Conservation (phyloP, 2,329 filamentous ascomycete genomes). For the Alternaria ethzedia region DNA sequence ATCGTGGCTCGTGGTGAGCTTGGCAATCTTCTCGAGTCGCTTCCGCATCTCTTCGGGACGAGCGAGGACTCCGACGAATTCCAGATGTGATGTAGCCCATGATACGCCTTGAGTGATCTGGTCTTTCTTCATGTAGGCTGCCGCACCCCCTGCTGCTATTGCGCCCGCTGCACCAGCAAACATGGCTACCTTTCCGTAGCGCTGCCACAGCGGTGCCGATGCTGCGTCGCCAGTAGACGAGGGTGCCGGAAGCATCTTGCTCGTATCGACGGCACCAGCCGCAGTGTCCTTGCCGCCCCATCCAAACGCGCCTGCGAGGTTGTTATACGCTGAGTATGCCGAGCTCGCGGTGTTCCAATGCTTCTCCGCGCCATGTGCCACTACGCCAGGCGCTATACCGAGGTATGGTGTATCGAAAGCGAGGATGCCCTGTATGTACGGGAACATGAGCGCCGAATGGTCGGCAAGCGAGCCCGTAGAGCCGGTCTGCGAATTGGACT, state of each 20-base stretch:
- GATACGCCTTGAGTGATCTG: slow-evolving; percentile 76
- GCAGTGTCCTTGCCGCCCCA: slow-evolving; percentile 55
- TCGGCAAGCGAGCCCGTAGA: slow-evolving; percentile 42
- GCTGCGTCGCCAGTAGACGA: slow-evolving; percentile 54
- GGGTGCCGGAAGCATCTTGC: slow-evolving; percentile 46
- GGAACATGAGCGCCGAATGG: slow-evolving; percentile 81
- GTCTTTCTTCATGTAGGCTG: slow-evolving; percentile 84
- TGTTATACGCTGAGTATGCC: slow-evolving; percentile 71
- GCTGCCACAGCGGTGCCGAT: slow-evolving; percentile 66
- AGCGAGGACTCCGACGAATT: slow-evolving; percentile 89
- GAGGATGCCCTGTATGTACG: slow-evolving; percentile 86
- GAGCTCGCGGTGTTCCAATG: slow-evolving; percentile 78
- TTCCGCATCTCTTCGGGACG: slow-evolving; percentile 81
- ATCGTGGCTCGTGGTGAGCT: slow-evolving; percentile 67
- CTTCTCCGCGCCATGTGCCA: slow-evolving; percentile 85
- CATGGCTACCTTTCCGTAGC: slow-evolving; percentile 85
- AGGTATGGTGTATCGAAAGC: slow-evolving; percentile 95
- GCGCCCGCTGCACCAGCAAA: slow-evolving; percentile 82
- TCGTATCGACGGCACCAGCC: slow-evolving; percentile 37
- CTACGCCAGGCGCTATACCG: slow-evolving; percentile 78
- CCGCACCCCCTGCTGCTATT: slow-evolving; percentile 80
- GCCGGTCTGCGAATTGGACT: slow-evolving; percentile 42
- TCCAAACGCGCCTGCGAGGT: slow-evolving; percentile 68
- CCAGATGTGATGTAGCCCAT: slow-evolving; percentile 89
- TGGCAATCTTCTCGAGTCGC: slow-evolving; percentile 72